A percentile compares a stretch with the other conserved stretches of the same genome.
Evolutionary conservation across 2,329 filamentous ascomycete genomes (phyloP).

Genomic region (Colletotrichum tropicicola): DNA sequence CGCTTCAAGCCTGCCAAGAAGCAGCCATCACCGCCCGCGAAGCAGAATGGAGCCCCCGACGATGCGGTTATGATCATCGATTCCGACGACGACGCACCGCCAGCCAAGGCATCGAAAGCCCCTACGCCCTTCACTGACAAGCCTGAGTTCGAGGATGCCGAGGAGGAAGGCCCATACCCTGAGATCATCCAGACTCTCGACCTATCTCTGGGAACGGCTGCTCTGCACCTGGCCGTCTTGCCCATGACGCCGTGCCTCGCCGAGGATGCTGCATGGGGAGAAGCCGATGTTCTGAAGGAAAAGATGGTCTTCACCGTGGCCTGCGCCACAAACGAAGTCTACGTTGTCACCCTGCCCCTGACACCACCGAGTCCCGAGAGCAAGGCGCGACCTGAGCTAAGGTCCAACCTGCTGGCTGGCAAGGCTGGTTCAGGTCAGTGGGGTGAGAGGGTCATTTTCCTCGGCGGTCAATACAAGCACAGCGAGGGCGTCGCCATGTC

Average conservation of each 20-base stretch:
- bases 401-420: slow-evolving; percentile 58
- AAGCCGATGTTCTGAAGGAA: slow-evolving; percentile 59
- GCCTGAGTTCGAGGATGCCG: slow-evolving; percentile 65
- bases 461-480: slow-evolving; percentile 61
- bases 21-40: slow-evolving; percentile 43
- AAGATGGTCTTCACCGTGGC: slow-evolving; percentile 70
- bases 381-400: slow-evolving; percentile 64
- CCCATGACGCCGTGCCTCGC: slow-evolving; percentile 59
- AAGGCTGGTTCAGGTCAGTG: slow-evolving; percentile 69
- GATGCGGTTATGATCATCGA: slow-evolving; percentile 71
- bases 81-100: slow-evolving; percentile 65
- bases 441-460: slow-evolving; percentile 66
- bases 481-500: slow-evolving; percentile 66
- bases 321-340: slow-evolving; percentile 65
- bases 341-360: slow-evolving; percentile 66
- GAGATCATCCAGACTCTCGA: slow-evolving; percentile 69
- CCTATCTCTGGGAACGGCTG: slow-evolving; percentile 65
- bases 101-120: slow-evolving; percentile 41
- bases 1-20: slow-evolving; percentile 61
- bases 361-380: slow-evolving; percentile 69
- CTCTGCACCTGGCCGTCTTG: slow-evolving; percentile 64
- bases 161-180: slow-evolving; percentile 56
- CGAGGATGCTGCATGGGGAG: slow-evolving; percentile 58
- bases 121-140: slow-evolving; percentile 54
- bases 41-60: slow-evolving; percentile 60